These are phyloP conservation scores for Solanum dulcamara DNA, from an alignment of 257 asterid genomes.

Conservation along the genomic window DNA sequence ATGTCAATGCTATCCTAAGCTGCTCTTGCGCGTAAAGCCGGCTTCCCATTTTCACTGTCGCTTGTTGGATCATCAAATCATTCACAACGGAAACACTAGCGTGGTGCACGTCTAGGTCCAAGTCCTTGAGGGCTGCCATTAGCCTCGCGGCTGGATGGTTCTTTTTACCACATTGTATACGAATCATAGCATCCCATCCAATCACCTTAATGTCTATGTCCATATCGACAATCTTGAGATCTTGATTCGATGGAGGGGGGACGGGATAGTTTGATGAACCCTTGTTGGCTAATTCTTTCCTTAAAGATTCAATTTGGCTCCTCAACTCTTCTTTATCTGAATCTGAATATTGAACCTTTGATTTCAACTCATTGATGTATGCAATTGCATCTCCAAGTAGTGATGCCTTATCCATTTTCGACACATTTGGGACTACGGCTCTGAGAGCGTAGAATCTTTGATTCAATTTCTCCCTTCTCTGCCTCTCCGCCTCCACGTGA, in stretches of 20 bases:
- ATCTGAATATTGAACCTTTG: constrained; percentile 36
- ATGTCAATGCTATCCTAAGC: constrained; percentile 50
- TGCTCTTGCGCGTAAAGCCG: constrained; percentile 52
- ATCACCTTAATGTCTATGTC: constrained; percentile 69
- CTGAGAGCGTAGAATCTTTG: constrained; percentile 72
- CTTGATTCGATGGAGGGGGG: constrained; percentile 11
- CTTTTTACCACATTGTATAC: constrained; percentile 55
- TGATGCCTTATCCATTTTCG: constrained; percentile 91
- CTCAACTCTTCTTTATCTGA: constrained; percentile 41
- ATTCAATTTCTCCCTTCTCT: constrained; percentile 82
- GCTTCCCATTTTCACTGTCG: constrained; percentile 73
- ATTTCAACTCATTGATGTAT: constrained; percentile 60
- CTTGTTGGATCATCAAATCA: constrained; percentile 79
- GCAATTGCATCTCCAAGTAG: constrained; percentile 82
- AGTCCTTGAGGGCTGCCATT: constrained; percentile 59
- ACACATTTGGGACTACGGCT: constrained; percentile 81
- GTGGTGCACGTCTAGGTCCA: constrained; percentile 61
- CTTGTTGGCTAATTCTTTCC: constrained; percentile 33
- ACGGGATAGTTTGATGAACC: constrained; percentile 5
- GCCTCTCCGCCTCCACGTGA: constrained; percentile 94
- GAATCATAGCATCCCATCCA: constrained; percentile 64
- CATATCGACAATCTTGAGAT: constrained; percentile 20
- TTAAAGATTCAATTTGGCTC: constrained; percentile 32
- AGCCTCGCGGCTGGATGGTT: constrained; percentile 82
- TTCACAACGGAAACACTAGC: constrained; percentile 74